Conservation (phyloP, 2,329 filamentous ascomycete species). For the Cordyceps javanica region DNA sequence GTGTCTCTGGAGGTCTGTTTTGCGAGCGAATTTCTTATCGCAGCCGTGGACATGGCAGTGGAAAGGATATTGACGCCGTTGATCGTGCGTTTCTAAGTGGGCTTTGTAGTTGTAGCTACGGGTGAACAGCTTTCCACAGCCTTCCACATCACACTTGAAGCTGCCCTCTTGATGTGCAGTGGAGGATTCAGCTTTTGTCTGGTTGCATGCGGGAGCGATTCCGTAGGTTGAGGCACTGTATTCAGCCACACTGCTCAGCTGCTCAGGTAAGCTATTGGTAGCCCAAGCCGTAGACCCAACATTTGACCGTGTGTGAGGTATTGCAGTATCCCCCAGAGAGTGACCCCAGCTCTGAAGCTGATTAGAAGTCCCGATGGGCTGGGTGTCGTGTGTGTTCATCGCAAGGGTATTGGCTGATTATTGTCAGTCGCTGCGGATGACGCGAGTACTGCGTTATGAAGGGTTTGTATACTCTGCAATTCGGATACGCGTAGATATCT, state of each 20-base stretch:
- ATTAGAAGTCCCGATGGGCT: background rate
- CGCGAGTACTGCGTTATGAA: background rate
- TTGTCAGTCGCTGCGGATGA: background rate
- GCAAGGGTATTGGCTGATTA: background rate
- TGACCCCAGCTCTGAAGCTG: background rate
- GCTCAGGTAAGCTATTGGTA: background rate
- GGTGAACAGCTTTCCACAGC: constrained; percentile 72
- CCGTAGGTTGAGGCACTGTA: background rate
- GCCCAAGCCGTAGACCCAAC: background rate
- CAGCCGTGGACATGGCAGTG: constrained; percentile 61
- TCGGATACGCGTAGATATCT: background rate
- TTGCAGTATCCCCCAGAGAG: background rate
- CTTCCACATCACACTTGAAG: constrained; percentile 59
- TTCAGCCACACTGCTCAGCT: background rate
- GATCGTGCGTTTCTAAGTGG: constrained; percentile 79
- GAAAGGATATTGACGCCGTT: constrained; percentile 64
- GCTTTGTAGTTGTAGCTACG: constrained; percentile 82
- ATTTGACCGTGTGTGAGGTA: background rate
- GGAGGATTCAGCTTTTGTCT: background rate
- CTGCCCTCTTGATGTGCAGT: constrained; percentile 48
- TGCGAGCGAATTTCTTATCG: constrained; percentile 71
- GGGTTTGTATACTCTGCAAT: background rate
- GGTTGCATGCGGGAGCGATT: background rate
- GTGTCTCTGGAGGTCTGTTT: constrained; percentile 66
- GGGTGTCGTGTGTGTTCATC: background rate